Conservation (phyloP, 129 eudicot species). For the Calendula officinalis region DNA sequence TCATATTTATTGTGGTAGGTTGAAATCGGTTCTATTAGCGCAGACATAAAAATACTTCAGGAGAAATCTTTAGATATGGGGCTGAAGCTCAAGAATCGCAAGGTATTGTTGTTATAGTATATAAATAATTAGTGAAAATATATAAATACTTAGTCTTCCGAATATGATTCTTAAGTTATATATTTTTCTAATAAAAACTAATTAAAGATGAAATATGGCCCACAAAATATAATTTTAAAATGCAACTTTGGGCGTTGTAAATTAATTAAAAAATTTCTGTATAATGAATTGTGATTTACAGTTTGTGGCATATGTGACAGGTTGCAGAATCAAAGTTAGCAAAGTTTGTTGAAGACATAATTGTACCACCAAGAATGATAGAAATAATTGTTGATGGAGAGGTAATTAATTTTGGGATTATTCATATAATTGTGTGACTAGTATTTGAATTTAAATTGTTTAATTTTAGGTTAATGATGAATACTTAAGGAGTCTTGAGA, state of each 20-base stretch:
- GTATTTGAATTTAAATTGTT: neutral
- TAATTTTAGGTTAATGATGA: slow-evolving; percentile 80
- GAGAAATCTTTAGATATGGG: slow-evolving; percentile 99
- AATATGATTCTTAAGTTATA: neutral
- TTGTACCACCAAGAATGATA: slow-evolving; percentile 97
- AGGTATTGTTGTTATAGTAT: slow-evolving; percentile 48
- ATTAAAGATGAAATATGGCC: neutral
- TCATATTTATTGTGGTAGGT: slow-evolving; percentile 40
- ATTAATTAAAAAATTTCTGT: neutral
- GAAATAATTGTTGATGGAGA: slow-evolving; percentile 94
- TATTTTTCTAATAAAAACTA: neutral
- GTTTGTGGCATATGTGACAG: slow-evolving; percentile 45
- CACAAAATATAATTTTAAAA: neutral
- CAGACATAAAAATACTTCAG: slow-evolving; percentile 94
- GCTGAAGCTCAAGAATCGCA: slow-evolving; percentile 91
- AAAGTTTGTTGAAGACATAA: slow-evolving; percentile 95
- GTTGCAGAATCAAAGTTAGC: slow-evolving; percentile 96
- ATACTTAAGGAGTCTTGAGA: slow-evolving; percentile 85
- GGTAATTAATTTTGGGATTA: slow-evolving; percentile 43
- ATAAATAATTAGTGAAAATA: neutral
- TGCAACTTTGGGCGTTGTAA: neutral
- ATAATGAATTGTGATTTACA: slow-evolving; percentile 13
- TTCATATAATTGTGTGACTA: neutral
- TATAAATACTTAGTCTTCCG: too few species aligned
- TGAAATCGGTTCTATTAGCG: slow-evolving; percentile 96